A percentile compares a stretch with the other conserved stretches of the same genome.
phyloP scores from a whole-genome alignment of 2,329 filamentous ascomycete species.

The Truncatella angustata region DNA sequence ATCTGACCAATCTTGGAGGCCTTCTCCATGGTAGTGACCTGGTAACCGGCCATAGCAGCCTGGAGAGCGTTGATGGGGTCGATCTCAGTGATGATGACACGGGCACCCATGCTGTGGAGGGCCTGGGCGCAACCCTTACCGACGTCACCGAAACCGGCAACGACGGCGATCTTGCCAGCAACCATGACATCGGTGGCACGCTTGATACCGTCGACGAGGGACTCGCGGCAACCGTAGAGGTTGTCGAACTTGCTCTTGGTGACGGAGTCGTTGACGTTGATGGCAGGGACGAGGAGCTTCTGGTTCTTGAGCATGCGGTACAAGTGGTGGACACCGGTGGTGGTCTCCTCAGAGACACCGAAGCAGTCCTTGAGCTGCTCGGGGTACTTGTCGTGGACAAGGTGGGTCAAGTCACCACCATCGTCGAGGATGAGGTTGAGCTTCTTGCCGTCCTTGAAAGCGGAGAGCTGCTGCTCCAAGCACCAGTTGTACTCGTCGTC shows the following conservation, averaged over 20 bases:
- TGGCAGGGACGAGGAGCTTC: conserved; percentile 86
- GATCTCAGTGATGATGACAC: conserved; percentile 93
- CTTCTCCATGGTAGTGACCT: conserved; percentile 98
- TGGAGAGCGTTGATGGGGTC: conserved; percentile 99
- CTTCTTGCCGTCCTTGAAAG: conserved; percentile 95
- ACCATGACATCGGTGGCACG: conserved; percentile 99
- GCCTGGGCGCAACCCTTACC: conserved; percentile 98
- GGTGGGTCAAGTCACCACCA: conserved; percentile 92
- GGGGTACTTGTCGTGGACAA: conserved; percentile 97
- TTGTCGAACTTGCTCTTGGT: conserved; percentile 99
- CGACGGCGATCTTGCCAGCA: conserved; percentile 96
- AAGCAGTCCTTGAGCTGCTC: conserved; percentile 98
- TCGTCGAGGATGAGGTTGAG: conserved; percentile 99
- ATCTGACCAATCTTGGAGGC: conserved; percentile 87
- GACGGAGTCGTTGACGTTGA: conserved; percentile 99
- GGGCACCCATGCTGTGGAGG: conserved; percentile 94
- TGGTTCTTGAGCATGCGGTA: conserved; percentile 96
- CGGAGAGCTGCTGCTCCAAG: conserved; percentile 92
- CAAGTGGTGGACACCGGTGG: conserved; percentile 98
- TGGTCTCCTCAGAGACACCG: conserved; percentile 99
- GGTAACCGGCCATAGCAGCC: conserved; percentile 94
- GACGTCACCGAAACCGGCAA: conserved; percentile 98
- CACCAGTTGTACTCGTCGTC: conserved; percentile 99
- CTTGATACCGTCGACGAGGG: conserved; percentile 99
- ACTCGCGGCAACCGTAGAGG: conserved; percentile 98